Evolutionary conservation across 306 rosid genomes (phyloP), one percentile per base, ranked within the genome.

Genomic region (Hippophae rhamnoides): DNA sequence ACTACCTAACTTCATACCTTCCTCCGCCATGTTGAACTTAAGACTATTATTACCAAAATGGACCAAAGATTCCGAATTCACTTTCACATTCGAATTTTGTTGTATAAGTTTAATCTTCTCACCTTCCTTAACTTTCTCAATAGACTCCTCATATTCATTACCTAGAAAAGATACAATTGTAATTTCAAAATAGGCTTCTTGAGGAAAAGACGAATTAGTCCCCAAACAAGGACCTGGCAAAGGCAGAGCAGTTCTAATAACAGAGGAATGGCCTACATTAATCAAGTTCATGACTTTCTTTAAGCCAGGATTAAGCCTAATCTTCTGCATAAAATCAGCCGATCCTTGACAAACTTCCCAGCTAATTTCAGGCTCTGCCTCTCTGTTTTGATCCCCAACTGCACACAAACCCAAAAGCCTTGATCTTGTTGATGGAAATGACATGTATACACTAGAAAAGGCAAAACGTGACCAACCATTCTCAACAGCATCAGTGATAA

Each of bases 401-500:
- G 70, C 67, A 65, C 90, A 84, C 41, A 74, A 54, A 56, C 89
- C 93, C 60, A 88, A 43, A 7, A 92, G 60, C 43, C 77, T 66
- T 53, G 90, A 77, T 65, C 76, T 75, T 52, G 83, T 74, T 5
- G 87, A 66, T 43, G 82, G 65, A 5, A 86, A 74, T 0, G 85
- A 57, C 64, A 46, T 65, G 62, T 43, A 54, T 31, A 31, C 38
- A 9, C 26, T 70, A 1, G 72, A 55, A 69, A 93, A 93, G 66
- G 81, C 90, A 68, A 88, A 93, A 69, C 86, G 82, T 1, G 94
- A 84, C 99, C 97, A 93, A 1, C 97, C 99, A 57, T 88, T 80
- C 65, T 93, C 97, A 4, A 93, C 89, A 58, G 99, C 97, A 62
- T 88, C 99, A 41, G 80, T 71, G 38, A 86, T 70, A 5, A 81